A percentile compares a stretch with the other conserved stretches of the same genome.
These are phyloP conservation scores for Dalechampia spathulata DNA, from an alignment of 441 rosid species.

Conservation along the genomic window DNA sequence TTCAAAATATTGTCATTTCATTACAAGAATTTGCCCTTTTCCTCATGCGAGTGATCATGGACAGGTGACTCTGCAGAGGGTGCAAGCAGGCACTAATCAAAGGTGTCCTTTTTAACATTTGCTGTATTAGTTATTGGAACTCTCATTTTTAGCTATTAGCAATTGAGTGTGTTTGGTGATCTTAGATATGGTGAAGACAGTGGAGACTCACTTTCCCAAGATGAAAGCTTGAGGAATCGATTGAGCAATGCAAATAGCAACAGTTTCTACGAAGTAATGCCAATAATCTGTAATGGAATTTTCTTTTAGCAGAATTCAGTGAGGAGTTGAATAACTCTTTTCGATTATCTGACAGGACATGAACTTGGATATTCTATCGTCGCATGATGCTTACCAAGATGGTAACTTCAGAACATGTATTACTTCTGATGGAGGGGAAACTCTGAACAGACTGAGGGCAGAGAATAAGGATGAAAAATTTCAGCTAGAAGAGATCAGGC, in stretches of 20 bases:
- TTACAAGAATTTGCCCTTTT: constrained; percentile 1
- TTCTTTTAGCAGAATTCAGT: neutral
- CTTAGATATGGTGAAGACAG: constrained; percentile 52
- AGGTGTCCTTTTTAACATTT: constrained; percentile 33
- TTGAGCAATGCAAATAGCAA: constrained; percentile 34
- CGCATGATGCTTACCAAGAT: constrained; percentile 23
- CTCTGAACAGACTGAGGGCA: constrained; percentile 32
- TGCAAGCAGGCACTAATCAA: constrained; percentile 49
- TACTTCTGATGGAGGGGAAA: constrained; percentile 24
- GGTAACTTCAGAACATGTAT: constrained; percentile 11
- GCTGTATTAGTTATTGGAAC: neutral
- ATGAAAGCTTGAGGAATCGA: constrained; percentile 40
- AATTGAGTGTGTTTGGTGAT: constrained; percentile 15
- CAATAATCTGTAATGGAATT: constrained; percentile 4
- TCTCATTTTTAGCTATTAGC: neutral
- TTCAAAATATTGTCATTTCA: constrained; percentile 1
- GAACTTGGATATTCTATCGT: constrained; percentile 21
- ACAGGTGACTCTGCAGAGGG: constrained; percentile 77
- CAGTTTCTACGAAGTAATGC: constrained; percentile 47
- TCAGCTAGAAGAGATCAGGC: constrained; percentile 55
- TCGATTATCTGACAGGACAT: constrained; percentile 33
- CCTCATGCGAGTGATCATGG: constrained; percentile 17
- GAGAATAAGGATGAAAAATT: constrained; percentile 41
- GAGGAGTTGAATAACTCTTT: neutral
- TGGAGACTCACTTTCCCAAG: constrained; percentile 36